phyloP scores from a whole-genome alignment of 257 asterid genomes.

The Solanum clarkiae region DNA sequence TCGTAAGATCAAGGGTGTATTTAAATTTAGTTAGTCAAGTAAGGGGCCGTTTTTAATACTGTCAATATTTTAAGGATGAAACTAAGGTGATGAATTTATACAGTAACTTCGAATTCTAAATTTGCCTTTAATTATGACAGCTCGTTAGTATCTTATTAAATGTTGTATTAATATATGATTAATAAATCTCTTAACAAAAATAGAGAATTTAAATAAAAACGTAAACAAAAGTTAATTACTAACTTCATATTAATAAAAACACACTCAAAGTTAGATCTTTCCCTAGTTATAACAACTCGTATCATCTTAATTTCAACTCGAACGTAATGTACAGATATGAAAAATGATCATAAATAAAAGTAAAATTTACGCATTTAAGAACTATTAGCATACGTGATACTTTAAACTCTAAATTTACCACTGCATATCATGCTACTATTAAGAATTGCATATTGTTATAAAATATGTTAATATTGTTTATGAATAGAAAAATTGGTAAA shows the following conservation, averaged over 20 bases:
- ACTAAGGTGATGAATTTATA: background rate
- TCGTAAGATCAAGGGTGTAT: no score
- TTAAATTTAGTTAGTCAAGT: no score
- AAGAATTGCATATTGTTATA: background rate
- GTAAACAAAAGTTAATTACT: background rate
- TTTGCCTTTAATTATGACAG: background rate
- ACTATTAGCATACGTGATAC: background rate
- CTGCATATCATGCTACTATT: background rate
- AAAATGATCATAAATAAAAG: background rate
- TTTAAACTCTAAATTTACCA: background rate
- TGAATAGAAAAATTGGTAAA: no score
- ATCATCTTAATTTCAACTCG: background rate
- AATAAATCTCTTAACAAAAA: background rate
- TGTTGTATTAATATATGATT: background rate
- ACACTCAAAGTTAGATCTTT: no score
- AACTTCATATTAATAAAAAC: background rate
- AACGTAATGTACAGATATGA: background rate
- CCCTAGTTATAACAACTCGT: no score
- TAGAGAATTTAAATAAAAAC: background rate
- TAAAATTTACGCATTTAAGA: background rate
- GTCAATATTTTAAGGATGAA: no score
- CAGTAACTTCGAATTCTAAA: background rate
- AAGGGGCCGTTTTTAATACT: no score
- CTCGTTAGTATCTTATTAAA: background rate
- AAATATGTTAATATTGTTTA: background rate